Evolutionary conservation across 331 rosid species (phyloP).

Genomic region (Dryas integrifolia): DNA sequence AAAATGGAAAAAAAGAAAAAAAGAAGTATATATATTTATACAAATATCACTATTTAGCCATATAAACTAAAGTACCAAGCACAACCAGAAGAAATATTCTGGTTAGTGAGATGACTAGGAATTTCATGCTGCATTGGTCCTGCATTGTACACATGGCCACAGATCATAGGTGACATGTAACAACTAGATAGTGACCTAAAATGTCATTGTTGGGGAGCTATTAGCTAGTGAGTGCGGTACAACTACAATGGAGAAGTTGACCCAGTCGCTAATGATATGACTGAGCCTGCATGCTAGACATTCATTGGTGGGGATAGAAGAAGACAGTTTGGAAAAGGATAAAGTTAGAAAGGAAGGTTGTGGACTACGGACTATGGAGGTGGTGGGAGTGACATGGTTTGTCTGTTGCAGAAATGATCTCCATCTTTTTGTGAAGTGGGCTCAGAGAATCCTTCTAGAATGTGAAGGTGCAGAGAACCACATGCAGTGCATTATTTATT

Average conservation of each 20-base stretch:
- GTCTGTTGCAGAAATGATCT: constrained; percentile 3
- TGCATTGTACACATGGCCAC: constrained; percentile 35
- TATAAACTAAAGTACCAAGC: constrained; percentile 6
- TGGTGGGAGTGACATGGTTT: constrained; percentile 31
- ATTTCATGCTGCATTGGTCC: constrained; percentile 24
- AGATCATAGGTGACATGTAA: constrained; percentile 22
- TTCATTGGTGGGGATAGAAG: constrained; percentile 30
- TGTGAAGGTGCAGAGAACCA: constrained; percentile 29
- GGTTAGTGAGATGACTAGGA: background rate
- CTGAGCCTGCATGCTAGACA: constrained; percentile 28
- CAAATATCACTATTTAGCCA: constrained; percentile 5
- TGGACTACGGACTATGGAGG: constrained; percentile 21
- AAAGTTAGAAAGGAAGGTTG: constrained; percentile 18
- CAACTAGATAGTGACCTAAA: constrained; percentile 11
- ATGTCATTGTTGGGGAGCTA: constrained; percentile 19
- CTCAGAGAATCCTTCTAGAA: constrained; percentile 43
- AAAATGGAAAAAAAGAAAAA: background rate
- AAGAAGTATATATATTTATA: background rate
- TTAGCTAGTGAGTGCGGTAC: constrained; percentile 42
- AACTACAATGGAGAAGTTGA: constrained; percentile 47
- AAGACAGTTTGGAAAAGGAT: constrained; percentile 40
- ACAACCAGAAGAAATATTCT: constrained; percentile 20
- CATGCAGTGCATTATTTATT: constrained; percentile 12
- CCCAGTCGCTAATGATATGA: constrained; percentile 18
- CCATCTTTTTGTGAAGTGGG: constrained; percentile 26